Conservation (phyloP, 371 early-diverging fungal genomes). For the Polyrhizophydium stewartii region DNA sequence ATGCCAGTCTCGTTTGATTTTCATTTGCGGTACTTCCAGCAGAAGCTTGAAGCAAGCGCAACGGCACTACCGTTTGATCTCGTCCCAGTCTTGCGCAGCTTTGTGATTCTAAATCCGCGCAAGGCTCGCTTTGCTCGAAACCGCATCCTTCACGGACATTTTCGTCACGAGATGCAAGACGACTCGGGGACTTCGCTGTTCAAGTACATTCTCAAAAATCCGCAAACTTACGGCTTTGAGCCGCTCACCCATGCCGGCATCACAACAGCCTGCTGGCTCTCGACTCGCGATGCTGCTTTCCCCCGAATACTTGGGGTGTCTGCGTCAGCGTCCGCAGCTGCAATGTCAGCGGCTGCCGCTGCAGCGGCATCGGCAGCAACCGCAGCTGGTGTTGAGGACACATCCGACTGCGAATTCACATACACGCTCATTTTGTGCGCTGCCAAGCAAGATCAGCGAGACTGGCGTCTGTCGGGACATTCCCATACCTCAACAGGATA, state of each 20-base stretch:
- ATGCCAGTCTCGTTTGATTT: conserved; percentile 69
- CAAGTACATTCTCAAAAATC: conserved; percentile 62
- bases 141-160: conserved; percentile 30
- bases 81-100: neutral
- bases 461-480: too few relatives aligned
- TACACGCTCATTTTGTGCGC: too few relatives aligned
- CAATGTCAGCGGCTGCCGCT: neutral
- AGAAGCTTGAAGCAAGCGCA: neutral
- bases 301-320: neutral
- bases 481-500: too few relatives aligned
- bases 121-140: conserved; percentile 58
- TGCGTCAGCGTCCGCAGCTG: neutral
- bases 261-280: conserved; percentile 24
- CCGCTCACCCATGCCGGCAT: conserved; percentile 21
- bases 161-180: conserved; percentile 14
- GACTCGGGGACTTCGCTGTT: conserved; percentile 37
- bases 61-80: neutral
- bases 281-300: neutral
- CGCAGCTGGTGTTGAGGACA: too few relatives aligned
- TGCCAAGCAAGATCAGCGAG: too few relatives aligned
- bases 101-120: conserved; percentile 21
- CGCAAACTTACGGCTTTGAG: conserved; percentile 56
- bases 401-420: too few relatives aligned
- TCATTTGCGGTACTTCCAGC: conserved; percentile 57
- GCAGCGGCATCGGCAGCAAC: neutral